These are phyloP conservation scores for Corrigiola litoralis DNA, from an alignment of 179 eudicot species.

Conservation along the genomic window DNA sequence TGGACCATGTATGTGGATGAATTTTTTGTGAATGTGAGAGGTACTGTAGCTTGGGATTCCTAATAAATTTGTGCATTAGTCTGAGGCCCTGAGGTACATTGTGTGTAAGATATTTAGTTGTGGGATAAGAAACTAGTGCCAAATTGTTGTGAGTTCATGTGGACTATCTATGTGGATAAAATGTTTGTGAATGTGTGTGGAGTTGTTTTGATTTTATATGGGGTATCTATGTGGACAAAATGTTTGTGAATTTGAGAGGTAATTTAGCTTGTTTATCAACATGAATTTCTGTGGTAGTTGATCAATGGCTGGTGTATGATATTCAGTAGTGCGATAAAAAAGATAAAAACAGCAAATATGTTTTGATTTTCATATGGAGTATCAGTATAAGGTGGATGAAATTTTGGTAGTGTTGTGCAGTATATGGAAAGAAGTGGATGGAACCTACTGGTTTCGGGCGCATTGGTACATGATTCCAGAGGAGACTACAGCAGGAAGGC, in stretches of 20 bases:
- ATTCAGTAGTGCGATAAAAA: neutral
- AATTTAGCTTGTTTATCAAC: too few species aligned
- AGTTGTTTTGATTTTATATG: too few species aligned
- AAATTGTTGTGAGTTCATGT: neutral
- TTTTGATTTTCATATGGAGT: neutral
- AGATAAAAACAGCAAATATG: neutral
- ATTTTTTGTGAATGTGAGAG: too few species aligned
- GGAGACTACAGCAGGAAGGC: constrained; percentile 95
- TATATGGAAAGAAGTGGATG: constrained; percentile 92
- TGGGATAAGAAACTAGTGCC: neutral
- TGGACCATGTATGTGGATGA: neutral
- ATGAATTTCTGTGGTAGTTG: neutral
- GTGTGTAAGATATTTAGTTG: neutral
- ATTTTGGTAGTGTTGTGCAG: constrained; percentile 34
- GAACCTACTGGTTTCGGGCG: constrained; percentile 76
- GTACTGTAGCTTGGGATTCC: too few species aligned
- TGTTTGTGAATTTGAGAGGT: too few species aligned
- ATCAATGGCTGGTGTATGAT: neutral
- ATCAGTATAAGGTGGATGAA: neutral
- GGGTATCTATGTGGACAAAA: too few species aligned
- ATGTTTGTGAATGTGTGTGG: too few species aligned
- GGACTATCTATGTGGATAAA: too few species aligned
- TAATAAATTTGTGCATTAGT: too few species aligned
- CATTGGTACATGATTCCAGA: constrained; percentile 96
- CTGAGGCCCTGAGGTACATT: neutral